Evolutionary conservation across 805 yeast species (phyloP).

Genomic region (Metschnikowia kofuensis): DNA sequence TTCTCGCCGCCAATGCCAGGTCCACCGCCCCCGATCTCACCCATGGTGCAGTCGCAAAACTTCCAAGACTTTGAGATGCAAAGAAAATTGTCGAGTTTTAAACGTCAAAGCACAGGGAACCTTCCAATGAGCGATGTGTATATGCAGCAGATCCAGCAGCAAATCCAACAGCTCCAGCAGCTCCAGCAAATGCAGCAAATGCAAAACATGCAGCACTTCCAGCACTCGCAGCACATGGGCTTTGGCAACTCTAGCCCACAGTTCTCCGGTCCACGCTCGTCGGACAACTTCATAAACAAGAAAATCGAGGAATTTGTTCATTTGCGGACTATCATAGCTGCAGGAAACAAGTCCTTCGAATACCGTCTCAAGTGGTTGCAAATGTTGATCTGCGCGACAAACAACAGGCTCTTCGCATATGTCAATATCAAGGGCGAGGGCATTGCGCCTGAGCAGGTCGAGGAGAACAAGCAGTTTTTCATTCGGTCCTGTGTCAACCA

Average conservation of each 20-base stretch:
- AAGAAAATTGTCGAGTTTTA: constrained; percentile 2
- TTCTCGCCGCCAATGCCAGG: constrained; percentile 18
- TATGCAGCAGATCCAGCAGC: constrained; percentile 52
- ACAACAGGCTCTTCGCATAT: constrained; percentile 37
- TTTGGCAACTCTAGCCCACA: not conserved
- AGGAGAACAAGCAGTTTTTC: constrained; percentile 32
- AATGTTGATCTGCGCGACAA: constrained; percentile 39
- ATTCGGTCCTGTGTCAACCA: constrained; percentile 39
- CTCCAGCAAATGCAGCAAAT: constrained; percentile 15
- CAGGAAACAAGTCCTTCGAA: constrained; percentile 41
- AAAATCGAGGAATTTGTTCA: constrained; percentile 34
- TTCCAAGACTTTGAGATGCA: constrained; percentile 1
- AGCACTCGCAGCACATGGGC: not conserved
- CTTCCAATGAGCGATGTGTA: constrained; percentile 25
- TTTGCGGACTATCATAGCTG: constrained; percentile 35
- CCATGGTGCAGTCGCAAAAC: constrained; percentile 1
- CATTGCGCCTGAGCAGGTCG: constrained; percentile 27
- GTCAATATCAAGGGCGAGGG: constrained; percentile 42
- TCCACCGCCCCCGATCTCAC: constrained; percentile 18
- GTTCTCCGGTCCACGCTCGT: constrained; percentile 2
- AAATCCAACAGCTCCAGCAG: constrained; percentile 44
- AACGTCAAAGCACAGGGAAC: constrained; percentile 13
- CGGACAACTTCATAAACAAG: constrained; percentile 27
- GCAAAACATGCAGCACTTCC: constrained; percentile 9
- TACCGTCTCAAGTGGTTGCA: constrained; percentile 42